A percentile compares a stretch with the other conserved stretches of the same genome.
Conservation (phyloP, 495 filamentous ascomycete species). For the Pseudevernia furfuracea region DNA sequence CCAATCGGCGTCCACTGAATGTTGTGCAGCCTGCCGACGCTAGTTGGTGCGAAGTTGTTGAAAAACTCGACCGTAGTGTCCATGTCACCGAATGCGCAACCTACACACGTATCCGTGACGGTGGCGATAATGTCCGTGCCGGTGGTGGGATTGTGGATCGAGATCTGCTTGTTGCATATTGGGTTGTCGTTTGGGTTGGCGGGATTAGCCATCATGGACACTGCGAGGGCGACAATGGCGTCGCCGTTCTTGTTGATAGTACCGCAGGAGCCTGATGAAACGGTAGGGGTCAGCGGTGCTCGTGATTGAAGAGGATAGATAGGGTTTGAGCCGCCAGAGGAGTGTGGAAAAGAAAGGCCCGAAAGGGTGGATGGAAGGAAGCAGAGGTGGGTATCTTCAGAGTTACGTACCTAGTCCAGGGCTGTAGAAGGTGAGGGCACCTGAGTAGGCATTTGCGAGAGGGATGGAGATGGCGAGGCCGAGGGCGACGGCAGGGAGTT, state of each 20-base stretch:
- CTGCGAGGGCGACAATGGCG: not conserved
- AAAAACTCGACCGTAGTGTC: not conserved
- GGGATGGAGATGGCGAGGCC: not conserved
- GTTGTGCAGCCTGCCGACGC: not conserved
- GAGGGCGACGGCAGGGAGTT: not conserved
- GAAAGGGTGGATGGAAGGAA: not conserved
- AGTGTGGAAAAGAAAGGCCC: not conserved
- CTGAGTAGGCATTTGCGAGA: not conserved
- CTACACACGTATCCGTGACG: not conserved
- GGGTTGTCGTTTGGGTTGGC: not conserved
- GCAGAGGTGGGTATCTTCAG: no score
- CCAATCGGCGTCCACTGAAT: slow-evolving; percentile 6
- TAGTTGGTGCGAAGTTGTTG: not conserved
- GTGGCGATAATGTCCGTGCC: not conserved
- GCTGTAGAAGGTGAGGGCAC: not conserved
- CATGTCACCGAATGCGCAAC: not conserved
- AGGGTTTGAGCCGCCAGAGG: not conserved
- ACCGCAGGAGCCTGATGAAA: slow-evolving; percentile 1
- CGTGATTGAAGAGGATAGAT: not conserved
- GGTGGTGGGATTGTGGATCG: not conserved
- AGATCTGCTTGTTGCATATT: not conserved
- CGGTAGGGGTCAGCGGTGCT: not conserved
- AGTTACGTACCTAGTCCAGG: not conserved
- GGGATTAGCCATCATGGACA: rapidly evolving
- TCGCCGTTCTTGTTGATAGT: not conserved